Evolutionary conservation across 768 basidiomycete genomes (phyloP).

Genomic region (Amanita exitialis): DNA sequence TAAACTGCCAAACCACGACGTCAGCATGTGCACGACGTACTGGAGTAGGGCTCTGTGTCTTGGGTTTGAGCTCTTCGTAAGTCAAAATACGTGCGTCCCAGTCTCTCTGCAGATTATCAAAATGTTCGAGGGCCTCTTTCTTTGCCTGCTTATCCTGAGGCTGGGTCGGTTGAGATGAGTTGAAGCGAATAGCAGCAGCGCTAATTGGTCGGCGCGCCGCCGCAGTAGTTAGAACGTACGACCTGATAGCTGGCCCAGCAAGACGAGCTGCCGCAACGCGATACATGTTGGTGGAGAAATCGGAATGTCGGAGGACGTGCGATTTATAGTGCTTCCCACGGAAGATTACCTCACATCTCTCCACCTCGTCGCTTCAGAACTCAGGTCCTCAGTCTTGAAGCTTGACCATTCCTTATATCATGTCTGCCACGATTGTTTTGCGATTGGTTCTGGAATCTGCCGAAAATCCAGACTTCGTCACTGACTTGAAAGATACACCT

Average conservation of each 20-base stretch:
- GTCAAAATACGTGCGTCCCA: slow-evolving; percentile 68
- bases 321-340: background rate
- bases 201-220: background rate
- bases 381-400: no score
- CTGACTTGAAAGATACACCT: no score
- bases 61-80: slow-evolving; percentile 77
- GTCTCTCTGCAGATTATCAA: slow-evolving; percentile 45
- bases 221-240: background rate
- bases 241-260: slow-evolving; percentile 10
- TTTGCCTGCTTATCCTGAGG: slow-evolving; percentile 14
- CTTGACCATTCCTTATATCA: no score
- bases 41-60: slow-evolving; percentile 63
- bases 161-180: slow-evolving; percentile 22
- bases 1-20: slow-evolving; percentile 4
- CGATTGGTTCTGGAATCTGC: no score
- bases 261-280: slow-evolving; percentile 17
- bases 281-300: slow-evolving; percentile 14
- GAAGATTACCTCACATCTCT: no score
- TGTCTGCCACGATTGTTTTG: no score
- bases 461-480: no score
- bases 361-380: no score
- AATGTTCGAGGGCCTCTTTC: slow-evolving; percentile 24
- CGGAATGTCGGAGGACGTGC: background rate
- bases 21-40: slow-evolving; percentile 25
- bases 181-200: slow-evolving; percentile 15